Base-by-base conservation (phyloP, 441 rosid species). In the Pelargonium fulgidum region DNA sequence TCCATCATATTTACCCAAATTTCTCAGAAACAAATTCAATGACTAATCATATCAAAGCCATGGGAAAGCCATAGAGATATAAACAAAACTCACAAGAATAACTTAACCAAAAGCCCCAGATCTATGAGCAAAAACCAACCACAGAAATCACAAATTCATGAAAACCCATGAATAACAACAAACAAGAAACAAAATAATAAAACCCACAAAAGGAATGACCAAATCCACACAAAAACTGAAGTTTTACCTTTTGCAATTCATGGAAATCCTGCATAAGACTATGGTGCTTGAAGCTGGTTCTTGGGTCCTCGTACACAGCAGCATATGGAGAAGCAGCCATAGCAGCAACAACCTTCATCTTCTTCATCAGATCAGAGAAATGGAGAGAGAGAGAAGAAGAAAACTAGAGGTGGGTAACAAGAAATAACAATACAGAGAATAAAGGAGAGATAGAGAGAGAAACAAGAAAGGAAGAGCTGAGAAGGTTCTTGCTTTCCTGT, bases 191-290 rank as follows among this genome's bases (percentile, higher is more conserved):
- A 5, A 48, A 48, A 48, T 1, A 48, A 48, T 16, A 48, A 48
- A 48, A 48, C 56, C 56, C 56, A 48, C 4, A 13, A 69, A n/a
- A 16, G 77, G 64, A 52, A 17, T 26, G 62, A 48, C 17, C n/a
- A 65, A 70, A 65, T 19, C 24, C 7, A 62, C n/a, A 7, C 44
- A 70, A 70, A 33, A 75, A 66, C 64, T 68, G 48, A 68, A 62
- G 76, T 22, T 22, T 22, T 74, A 93, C 97, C 94, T 84, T 82
- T 14, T 24, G 68, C 73, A 93, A 82, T 41, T 87, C 90, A 26
- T 79, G 81, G 74, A 71, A 89, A 65, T 87, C 89, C 81, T 90
- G 88, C 86, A 82, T 14, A 70, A 90, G 92, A 68, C 74, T 77
- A 74, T 78, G 85, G 75, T 81, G 85, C 83, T 79, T 91, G 64